These are phyloP conservation scores for Sesbania bispinosa DNA, from an alignment of 306 rosid species.

Conservation along the genomic window DNA sequence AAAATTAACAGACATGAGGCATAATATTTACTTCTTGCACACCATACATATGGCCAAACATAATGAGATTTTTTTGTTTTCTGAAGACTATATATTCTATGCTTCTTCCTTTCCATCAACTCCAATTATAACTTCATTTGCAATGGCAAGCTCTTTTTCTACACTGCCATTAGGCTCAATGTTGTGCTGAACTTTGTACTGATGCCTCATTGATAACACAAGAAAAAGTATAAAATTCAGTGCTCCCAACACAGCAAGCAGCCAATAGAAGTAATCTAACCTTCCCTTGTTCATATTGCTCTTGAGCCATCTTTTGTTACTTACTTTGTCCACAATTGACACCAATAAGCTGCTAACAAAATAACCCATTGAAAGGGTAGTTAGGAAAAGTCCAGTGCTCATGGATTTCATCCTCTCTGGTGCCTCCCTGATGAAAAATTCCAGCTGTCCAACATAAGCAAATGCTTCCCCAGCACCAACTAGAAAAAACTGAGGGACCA, in stretches of 20 bases:
- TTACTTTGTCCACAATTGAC: constrained; percentile 61
- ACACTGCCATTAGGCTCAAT: constrained; percentile 16
- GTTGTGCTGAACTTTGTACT: constrained; percentile 57
- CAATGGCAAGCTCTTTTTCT: constrained; percentile 49
- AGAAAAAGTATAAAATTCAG: constrained; percentile 62
- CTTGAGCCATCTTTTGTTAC: constrained; percentile 65
- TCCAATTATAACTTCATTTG: constrained; percentile 35
- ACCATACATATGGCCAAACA: not conserved
- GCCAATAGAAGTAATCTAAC: constrained; percentile 73
- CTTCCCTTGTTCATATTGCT: constrained; percentile 61
- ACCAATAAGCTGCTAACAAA: constrained; percentile 81
- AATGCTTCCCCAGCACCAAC: constrained; percentile 96
- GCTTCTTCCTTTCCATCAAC: constrained; percentile 52
- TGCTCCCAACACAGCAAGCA: constrained; percentile 65
- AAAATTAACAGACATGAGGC: constrained; percentile 11
- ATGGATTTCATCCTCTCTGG: constrained; percentile 96
- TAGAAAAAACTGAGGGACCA: constrained; percentile 84
- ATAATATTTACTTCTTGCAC: not conserved
- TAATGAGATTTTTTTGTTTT: not conserved
- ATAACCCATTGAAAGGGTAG: constrained; percentile 89
- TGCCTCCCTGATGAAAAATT: constrained; percentile 93
- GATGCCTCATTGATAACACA: constrained; percentile 64
- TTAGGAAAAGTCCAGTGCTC: constrained; percentile 89
- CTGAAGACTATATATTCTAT: constrained; percentile 19
- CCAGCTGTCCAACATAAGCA: constrained; percentile 92